Percentiles rank a stretch among this genome's conserved stretches.
These are phyloP conservation scores for Umbilicaria muhlenbergii DNA, from an alignment of 495 filamentous ascomycete species.

Conservation along the genomic window DNA sequence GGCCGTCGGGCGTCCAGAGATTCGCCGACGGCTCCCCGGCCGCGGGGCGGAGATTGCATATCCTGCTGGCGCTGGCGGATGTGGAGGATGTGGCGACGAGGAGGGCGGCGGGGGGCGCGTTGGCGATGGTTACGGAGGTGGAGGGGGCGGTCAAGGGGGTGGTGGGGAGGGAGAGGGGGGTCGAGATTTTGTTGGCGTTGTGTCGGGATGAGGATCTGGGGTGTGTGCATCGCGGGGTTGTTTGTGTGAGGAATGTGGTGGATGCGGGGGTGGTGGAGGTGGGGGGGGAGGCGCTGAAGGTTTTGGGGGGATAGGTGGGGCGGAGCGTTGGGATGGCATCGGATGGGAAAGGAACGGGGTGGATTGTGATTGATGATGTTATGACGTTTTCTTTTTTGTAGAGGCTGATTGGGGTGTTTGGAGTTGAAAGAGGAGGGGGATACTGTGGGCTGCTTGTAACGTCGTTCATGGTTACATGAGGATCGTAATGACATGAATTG, in stretches of 20 bases:
- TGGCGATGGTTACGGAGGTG: constrained; percentile 70
- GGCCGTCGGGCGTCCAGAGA: constrained; percentile 53
- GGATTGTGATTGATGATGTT: no score
- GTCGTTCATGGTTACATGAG: no score
- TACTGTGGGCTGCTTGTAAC: no score
- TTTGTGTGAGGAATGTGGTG: constrained; percentile 50
- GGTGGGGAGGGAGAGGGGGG: constrained; percentile 48
- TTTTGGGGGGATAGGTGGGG: not conserved
- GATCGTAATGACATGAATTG: no score
- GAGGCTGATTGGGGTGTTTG: no score
- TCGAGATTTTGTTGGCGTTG: constrained; percentile 53
- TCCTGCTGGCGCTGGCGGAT: constrained; percentile 76
- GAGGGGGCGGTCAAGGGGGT: constrained; percentile 56
- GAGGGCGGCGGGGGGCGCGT: constrained; percentile 70
- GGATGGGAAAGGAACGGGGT: no score
- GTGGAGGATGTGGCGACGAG: constrained; percentile 66
- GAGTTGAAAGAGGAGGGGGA: no score
- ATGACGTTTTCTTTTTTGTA: no score
- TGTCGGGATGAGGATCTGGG: constrained; percentile 64
- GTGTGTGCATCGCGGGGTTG: constrained; percentile 60
- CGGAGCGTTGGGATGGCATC: no score
- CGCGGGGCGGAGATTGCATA: constrained; percentile 57
- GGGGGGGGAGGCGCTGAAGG: not conserved
- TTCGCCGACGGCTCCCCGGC: constrained; percentile 56
- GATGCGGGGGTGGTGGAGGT: constrained; percentile 28